These are phyloP conservation scores for Jatropha curcas DNA, from an alignment of 345 rosid genomes.

Conservation along the genomic window DNA sequence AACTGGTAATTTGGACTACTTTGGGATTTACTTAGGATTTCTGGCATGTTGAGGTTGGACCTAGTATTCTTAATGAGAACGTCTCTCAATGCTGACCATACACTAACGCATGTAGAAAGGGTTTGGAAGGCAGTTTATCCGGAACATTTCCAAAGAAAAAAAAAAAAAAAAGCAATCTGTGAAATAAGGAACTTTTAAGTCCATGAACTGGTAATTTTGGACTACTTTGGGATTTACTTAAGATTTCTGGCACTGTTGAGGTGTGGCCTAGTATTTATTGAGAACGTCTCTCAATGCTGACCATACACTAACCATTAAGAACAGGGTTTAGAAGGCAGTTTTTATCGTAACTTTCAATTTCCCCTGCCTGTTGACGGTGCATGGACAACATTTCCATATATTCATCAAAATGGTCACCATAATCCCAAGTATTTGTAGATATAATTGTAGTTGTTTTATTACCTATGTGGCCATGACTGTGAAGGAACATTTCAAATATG, in stretches of 20 bases:
- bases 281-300: no score
- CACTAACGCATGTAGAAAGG: no score
- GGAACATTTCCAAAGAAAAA: no score
- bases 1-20: not conserved
- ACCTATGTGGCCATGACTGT: not conserved
- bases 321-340: no score
- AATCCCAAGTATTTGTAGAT: not conserved
- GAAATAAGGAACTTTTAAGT: not conserved
- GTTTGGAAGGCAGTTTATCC: no score
- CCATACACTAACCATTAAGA: not conserved
- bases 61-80: no score
- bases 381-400: not conserved
- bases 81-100: no score
- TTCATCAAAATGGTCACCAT: not conserved
- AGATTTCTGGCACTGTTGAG: slow-evolving; percentile 1
- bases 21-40: not conserved
- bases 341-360: no score
- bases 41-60: no score
- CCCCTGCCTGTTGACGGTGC: no score
- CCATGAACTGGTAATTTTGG: not conserved
- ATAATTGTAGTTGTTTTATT: not conserved
- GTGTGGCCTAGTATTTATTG: no score
- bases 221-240: not conserved
- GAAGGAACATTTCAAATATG: not conserved
- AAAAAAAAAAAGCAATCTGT: not conserved